Evolutionary conservation across 768 basidiomycete species (phyloP).

Genomic region (Gymnopilus junonius): DNA sequence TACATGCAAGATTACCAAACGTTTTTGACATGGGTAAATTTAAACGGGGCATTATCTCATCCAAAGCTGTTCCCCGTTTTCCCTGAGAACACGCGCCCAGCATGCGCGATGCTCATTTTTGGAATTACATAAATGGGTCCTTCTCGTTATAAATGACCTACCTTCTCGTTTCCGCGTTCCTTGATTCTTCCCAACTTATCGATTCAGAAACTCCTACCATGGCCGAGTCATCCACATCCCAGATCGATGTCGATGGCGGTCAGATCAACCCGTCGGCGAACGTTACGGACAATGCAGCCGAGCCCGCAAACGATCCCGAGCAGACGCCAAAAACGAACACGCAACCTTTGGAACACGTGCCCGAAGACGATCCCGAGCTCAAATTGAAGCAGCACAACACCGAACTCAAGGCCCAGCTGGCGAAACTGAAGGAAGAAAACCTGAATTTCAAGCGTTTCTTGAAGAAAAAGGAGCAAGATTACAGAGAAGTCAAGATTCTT

Average conservation of each 20-base stretch:
- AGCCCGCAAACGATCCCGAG: background rate
- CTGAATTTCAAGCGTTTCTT: background rate
- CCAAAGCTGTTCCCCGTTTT: background rate
- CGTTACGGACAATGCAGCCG: background rate
- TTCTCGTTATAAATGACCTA: background rate
- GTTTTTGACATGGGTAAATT: too few species aligned
- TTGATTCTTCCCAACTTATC: background rate
- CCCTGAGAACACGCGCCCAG: background rate
- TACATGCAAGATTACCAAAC: too few species aligned
- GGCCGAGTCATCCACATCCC: background rate
- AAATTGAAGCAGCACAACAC: background rate
- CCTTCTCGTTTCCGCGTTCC: background rate
- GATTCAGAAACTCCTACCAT: background rate
- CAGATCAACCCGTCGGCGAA: background rate
- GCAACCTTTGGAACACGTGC: background rate
- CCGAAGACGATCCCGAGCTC: background rate
- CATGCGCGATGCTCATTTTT: background rate
- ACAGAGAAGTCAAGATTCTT: background rate
- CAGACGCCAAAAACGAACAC: background rate
- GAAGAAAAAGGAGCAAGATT: background rate
- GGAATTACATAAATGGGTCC: background rate
- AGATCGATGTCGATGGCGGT: background rate
- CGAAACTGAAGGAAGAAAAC: background rate
- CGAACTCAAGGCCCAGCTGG: background rate
- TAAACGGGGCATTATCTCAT: too few species aligned